Percentiles rank a stretch among this genome's conserved stretches.
phyloP scores from a whole-genome alignment of 2,329 filamentous ascomycete species.

The Biscogniauxia mediterranea region DNA sequence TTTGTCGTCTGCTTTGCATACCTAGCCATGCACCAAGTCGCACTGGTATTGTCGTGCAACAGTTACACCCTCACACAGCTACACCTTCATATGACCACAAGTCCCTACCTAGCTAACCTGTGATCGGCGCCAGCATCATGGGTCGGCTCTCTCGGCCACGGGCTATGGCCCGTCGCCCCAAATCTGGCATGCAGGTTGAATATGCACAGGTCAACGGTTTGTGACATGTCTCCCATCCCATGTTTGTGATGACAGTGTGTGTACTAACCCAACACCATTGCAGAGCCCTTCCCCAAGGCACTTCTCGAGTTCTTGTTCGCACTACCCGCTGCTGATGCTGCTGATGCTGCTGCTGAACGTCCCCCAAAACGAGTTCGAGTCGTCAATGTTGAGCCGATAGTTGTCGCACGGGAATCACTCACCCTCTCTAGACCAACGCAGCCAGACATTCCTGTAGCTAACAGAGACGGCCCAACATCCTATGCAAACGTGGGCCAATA shows the following conservation, averaged over 20 bases:
- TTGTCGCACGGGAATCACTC: slow-evolving; percentile 19
- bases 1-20: too few relatives aligned
- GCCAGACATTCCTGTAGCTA: not conserved
- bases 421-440: slow-evolving; percentile 16
- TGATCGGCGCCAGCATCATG: not conserved
- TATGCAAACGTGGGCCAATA: slow-evolving; percentile 16
- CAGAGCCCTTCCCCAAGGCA: slow-evolving; percentile 17
- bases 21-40: not conserved
- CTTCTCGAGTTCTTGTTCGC: slow-evolving; percentile 15
- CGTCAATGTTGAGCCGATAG: slow-evolving; percentile 19
- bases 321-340: slow-evolving; percentile 6
- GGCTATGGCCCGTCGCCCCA: not conserved
- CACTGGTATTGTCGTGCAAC: not conserved
- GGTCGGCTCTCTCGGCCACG: not conserved
- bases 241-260: slow-evolving; percentile 1
- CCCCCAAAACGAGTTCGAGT: slow-evolving; percentile 23
- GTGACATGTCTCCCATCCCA: not conserved
- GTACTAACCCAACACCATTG: slow-evolving; percentile 2
- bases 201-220: not conserved
- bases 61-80: not conserved
- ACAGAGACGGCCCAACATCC: slow-evolving; percentile 2
- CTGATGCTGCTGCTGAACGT: slow-evolving; percentile 8
- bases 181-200: not conserved
- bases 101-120: not conserved
- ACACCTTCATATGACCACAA: not conserved